Evolutionary conservation across 768 basidiomycete species (phyloP), one percentile per base, ranked within the genome.

Genomic region (Mycena haematopus): DNA sequence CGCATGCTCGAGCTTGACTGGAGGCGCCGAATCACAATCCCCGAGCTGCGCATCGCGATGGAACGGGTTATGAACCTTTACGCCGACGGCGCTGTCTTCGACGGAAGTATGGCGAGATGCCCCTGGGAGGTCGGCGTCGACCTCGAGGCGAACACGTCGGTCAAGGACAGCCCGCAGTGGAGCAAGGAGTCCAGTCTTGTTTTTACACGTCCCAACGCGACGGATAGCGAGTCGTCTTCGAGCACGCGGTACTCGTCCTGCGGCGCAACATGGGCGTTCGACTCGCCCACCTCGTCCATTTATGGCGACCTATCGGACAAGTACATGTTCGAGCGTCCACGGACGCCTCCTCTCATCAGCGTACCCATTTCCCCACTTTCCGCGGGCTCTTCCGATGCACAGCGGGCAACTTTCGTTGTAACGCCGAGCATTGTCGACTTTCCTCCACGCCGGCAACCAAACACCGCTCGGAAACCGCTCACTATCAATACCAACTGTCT

Each of bases 91-190:
- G 90, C 86, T 50, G 79, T 92, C 59, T 91, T 92, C 65, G 90
- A 92, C 70, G 91, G 89, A 50, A 90, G 88, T 71, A 87, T 92
- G 79, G 91, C 91, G 31, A 82, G 87, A 44, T 90, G 89, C 66
- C 80, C 86, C 6, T 92, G 90, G 90, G 91, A 93, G 74, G 84
- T 82, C n/a, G 86, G 84, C 47, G 77, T 85, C 67, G 80, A 84
- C 52, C 78, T 79, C 27, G 81, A 82, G 63, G 76, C 35, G 73
- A 78, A 27, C 21, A 44, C 53, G 47, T 60, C 65, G 75, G 78
- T 24, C 75, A 77, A 54, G 47, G 56, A 13, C 2, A 53, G 40
- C n/a, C 49, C 57, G 65, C 66, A 31, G 22, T 80, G 80, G 78
- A 82, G 80, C 69, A 73, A 70, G 53, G 80, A 71, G 36, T 71